These are phyloP conservation scores for Hanseniaspora taiwanica DNA, from an alignment of 805 yeast genomes.

Conservation along the genomic window DNA sequence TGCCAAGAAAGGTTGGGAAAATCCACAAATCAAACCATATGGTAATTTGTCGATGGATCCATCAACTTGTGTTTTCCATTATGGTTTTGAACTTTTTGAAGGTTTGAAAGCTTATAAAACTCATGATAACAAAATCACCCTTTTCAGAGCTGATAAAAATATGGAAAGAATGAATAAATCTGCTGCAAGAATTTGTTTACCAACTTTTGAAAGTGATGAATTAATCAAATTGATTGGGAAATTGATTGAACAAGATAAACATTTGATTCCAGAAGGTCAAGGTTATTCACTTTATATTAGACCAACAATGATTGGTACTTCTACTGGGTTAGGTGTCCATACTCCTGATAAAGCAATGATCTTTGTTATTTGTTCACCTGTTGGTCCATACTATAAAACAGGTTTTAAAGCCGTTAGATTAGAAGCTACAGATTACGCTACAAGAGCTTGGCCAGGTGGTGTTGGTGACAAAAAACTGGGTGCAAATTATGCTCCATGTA, in stretches of 20 bases:
- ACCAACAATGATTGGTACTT: conserved; percentile 92
- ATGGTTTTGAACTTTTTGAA: conserved; percentile 89
- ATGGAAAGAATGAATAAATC: conserved; percentile 85
- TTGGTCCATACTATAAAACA: conserved; percentile 89
- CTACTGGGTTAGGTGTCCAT: conserved; percentile 77
- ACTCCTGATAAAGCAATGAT: conserved; percentile 71
- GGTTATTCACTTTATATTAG: conserved; percentile 90
- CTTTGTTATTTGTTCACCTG: conserved; percentile 86
- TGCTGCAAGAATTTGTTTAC: conserved; percentile 80
- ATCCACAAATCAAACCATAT: conserved; percentile 82
- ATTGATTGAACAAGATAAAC: conserved; percentile 59
- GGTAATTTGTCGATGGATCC: conserved; percentile 72
- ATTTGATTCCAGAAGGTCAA: conserved; percentile 68
- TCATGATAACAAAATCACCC: conserved; percentile 49
- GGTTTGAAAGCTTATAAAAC: conserved; percentile 87
- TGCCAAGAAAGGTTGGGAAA: conserved; percentile 64
- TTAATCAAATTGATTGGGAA: conserved; percentile 63
- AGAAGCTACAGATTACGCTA: conserved; percentile 92
- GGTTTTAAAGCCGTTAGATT: conserved; percentile 92
- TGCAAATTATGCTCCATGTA: conserved; percentile 95
- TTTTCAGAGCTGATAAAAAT: conserved; percentile 87
- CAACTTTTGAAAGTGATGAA: conserved; percentile 71
- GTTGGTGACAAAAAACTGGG: conserved; percentile 93
- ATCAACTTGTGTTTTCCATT: conserved; percentile 81
- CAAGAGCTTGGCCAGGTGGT: conserved; percentile 99